Evolutionary conservation across 2,329 filamentous ascomycete genomes (phyloP), one percentile per base, ranked within the genome.

Genomic region (Penicillium sp.): DNA sequence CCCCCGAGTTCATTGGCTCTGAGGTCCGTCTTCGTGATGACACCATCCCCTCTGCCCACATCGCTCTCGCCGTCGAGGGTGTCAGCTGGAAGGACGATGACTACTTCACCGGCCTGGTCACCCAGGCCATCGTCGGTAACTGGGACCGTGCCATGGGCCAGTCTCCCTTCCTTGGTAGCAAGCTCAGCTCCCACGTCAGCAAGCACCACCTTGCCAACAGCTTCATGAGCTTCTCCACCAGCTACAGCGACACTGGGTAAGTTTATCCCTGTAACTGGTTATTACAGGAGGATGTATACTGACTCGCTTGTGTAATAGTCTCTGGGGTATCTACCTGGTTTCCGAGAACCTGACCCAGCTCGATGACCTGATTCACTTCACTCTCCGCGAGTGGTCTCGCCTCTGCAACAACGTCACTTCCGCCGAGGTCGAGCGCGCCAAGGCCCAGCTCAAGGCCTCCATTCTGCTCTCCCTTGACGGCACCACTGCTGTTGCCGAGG

Each of bases 221-320:
- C 81, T 98, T 96, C 80, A 98, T 98, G 94, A 94, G 87, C 77
- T 98, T 98, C 77, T 96, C 90, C 54, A 98, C 93, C 56, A 95
- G 88, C 79, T 98, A 98, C 77, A 97, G 90, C 66, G 93, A 98
- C 71, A 98, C 93, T 68, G 93, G 90, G 89, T 95, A 81, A 72
- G 83, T 68, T 33, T 38, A 19, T n/a, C 31, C 15, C 15, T 27
- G 5, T 9, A n/a, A n/a, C 25, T n/a, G 25, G 4, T 27, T 27
- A 9, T n/a, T n/a, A 7, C 15, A 17, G 10, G 16, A n/a, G 18
- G 10, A 37, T 17, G 17, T 25, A 21, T 54, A 68, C 42, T 50
- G 15, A 43, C 36, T 41, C 27, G 23, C 30, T 26, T 15, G 34
- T 27, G 14, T 11, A 31, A 17, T 60, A 95, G 93, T 79, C 87